Evolutionary conservation across 2,329 filamentous ascomycete genomes (phyloP).

Genomic region (Cladosporium sp.): DNA sequence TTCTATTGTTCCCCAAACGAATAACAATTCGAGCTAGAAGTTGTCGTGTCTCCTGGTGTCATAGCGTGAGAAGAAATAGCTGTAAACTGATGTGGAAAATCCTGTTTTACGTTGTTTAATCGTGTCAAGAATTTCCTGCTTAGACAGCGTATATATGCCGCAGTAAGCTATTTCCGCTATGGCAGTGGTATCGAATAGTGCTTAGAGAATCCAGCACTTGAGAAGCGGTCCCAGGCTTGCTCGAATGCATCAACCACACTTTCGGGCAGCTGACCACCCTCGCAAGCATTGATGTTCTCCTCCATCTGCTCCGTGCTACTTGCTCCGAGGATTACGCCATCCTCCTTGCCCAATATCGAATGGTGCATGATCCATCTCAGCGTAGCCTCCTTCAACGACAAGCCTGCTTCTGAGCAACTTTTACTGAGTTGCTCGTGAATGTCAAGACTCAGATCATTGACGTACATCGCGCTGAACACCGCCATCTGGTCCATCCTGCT

Average conservation of each 20-base stretch:
- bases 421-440: conserved; percentile 43
- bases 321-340: conserved; percentile 44
- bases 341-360: conserved; percentile 38
- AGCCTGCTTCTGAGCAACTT: conserved; percentile 38
- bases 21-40: no score
- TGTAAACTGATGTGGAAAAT: no score
- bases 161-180: neutral
- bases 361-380: conserved; percentile 51
- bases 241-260: conserved; percentile 27
- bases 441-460: conserved; percentile 46
- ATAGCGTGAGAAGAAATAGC: no score
- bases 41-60: no score
- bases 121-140: no score
- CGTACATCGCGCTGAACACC: conserved; percentile 42
- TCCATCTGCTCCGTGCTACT: conserved; percentile 35
- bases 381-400: conserved; percentile 46
- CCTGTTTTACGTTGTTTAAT: no score
- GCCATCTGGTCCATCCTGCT: conserved; percentile 34
- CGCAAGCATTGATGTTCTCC: conserved; percentile 33
- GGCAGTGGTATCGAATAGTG: conserved; percentile 13
- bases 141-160: no score
- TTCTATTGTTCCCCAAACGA: no score
- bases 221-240: conserved; percentile 23
- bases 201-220: conserved; percentile 5
- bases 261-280: conserved; percentile 30